Percentiles rank a stretch among this genome's conserved stretches.
These are phyloP conservation scores for Grosmannia serpens DNA, from an alignment of 2,329 filamentous ascomycete genomes.

Conservation along the genomic window DNA sequence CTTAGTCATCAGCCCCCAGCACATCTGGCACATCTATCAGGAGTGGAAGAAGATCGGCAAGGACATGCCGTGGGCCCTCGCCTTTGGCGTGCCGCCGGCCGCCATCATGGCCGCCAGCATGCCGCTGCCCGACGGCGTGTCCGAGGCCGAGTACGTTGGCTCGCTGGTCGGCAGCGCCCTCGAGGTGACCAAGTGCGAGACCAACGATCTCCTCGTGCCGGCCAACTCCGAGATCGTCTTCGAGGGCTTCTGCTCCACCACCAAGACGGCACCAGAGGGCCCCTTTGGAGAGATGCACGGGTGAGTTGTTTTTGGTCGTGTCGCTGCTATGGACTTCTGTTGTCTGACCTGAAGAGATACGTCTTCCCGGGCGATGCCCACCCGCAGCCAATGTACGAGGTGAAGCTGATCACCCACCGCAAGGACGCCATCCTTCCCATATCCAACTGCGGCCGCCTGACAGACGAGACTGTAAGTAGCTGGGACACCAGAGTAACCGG, in stretches of 20 bases:
- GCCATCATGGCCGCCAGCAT: conserved; percentile 36
- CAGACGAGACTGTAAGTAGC: conserved; percentile 27
- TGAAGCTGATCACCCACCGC: conserved; percentile 35
- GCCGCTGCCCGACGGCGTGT: conserved; percentile 36
- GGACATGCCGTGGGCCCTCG: conserved; percentile 35
- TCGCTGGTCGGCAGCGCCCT: conserved; percentile 31
- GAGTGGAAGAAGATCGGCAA: conserved; percentile 32
- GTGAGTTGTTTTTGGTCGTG: not conserved
- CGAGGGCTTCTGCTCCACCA: conserved; percentile 34
- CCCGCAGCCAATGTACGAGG: conserved; percentile 26
- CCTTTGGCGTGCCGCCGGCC: conserved; percentile 36
- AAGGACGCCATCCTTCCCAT: conserved; percentile 35
- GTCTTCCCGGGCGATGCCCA: conserved; percentile 27
- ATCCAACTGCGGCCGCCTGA: conserved; percentile 30
- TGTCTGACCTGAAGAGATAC: not conserved
- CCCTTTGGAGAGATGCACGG: conserved; percentile 38
- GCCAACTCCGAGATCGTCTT: conserved; percentile 39
- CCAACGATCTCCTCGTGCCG: conserved; percentile 34
- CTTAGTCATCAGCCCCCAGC: conserved; percentile 31
- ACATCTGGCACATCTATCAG: conserved; percentile 33
- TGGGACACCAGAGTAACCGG: not conserved
- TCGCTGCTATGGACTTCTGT: not conserved
- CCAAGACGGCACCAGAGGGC: conserved; percentile 30
- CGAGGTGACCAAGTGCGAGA: conserved; percentile 40
- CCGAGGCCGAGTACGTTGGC: conserved; percentile 36